These are phyloP conservation scores for Rhodotorula kratochvilovae DNA, from an alignment of 768 basidiomycete genomes.

Conservation along the genomic window DNA sequence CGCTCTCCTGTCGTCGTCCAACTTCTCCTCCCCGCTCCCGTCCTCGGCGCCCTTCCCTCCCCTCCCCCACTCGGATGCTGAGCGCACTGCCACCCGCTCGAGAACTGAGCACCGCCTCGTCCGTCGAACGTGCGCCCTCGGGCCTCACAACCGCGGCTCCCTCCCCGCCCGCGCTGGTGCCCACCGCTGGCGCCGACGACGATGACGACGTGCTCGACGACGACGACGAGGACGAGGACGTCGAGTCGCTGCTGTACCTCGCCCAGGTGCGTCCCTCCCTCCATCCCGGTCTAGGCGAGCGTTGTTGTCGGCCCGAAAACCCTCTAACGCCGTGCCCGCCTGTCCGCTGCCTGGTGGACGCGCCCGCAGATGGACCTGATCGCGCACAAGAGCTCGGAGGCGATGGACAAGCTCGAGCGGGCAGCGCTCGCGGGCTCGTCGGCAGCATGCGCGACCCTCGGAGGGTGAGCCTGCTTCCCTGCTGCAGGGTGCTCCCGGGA, in stretches of 20 bases:
- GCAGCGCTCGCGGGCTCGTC: conserved; percentile 5
- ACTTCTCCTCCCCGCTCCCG: no score
- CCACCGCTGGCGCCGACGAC: not conserved
- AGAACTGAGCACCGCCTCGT: not conserved
- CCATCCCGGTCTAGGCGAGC: not conserved
- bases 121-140: no score
- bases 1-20: no score
- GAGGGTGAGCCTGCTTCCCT: conserved; percentile 9
- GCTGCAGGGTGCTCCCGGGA: no score
- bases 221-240: not conserved
- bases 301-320: not conserved
- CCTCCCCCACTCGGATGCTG: no score
- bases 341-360: not conserved
- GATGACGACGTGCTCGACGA: not conserved
- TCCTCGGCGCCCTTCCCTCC: no score
- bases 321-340: not conserved
- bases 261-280: conserved; percentile 28
- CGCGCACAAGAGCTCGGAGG: conserved; percentile 5
- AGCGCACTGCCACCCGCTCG: no score
- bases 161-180: not conserved
- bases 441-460: conserved; percentile 22
- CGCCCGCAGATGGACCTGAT: conserved; percentile 20
- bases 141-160: no score
- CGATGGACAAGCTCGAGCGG: not conserved
- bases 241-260: conserved; percentile 7